phyloP scores from a whole-genome alignment of 768 basidiomycete genomes.

The Lactifluus piperatus region DNA sequence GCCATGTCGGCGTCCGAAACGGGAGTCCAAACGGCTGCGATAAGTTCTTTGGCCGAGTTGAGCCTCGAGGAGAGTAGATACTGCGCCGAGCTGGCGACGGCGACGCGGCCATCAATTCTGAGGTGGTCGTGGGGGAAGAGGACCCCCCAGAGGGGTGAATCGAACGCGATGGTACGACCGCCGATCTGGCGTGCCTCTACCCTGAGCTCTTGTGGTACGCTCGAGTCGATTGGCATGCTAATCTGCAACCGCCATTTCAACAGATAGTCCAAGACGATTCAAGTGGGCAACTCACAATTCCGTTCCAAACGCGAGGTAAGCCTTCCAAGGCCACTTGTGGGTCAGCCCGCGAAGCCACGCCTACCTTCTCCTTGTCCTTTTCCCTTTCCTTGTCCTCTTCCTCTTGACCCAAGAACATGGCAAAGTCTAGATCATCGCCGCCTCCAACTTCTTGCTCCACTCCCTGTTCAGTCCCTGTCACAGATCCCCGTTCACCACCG shows the following conservation, averaged over 20 bases:
- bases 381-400: constrained; percentile 32
- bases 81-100: constrained; percentile 62
- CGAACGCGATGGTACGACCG: constrained; percentile 49
- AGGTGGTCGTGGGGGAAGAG: constrained; percentile 65
- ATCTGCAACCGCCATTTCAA: constrained; percentile 37
- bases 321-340: constrained; percentile 39
- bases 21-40: constrained; percentile 68
- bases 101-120: constrained; percentile 78
- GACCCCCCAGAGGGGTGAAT: constrained; percentile 62
- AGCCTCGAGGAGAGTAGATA: constrained; percentile 74
- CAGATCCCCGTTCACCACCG: neutral
- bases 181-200: constrained; percentile 74
- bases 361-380: neutral
- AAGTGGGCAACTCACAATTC: constrained; percentile 44
- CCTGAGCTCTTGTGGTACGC: constrained; percentile 53
- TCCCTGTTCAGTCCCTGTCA: neutral
- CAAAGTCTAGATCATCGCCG: constrained; percentile 54
- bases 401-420: constrained; percentile 59
- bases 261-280: neutral
- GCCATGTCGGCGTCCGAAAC: constrained; percentile 33
- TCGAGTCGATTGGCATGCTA: constrained; percentile 71
- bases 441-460: constrained; percentile 43
- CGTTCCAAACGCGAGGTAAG: constrained; percentile 60
- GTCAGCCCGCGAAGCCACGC: constrained; percentile 6
- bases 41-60: constrained; percentile 68